Percentiles rank a stretch among this genome's conserved stretches.
phyloP scores from a whole-genome alignment of 192 early-diverging fungal genomes.

The Chytriomyces hyalinus region DNA sequence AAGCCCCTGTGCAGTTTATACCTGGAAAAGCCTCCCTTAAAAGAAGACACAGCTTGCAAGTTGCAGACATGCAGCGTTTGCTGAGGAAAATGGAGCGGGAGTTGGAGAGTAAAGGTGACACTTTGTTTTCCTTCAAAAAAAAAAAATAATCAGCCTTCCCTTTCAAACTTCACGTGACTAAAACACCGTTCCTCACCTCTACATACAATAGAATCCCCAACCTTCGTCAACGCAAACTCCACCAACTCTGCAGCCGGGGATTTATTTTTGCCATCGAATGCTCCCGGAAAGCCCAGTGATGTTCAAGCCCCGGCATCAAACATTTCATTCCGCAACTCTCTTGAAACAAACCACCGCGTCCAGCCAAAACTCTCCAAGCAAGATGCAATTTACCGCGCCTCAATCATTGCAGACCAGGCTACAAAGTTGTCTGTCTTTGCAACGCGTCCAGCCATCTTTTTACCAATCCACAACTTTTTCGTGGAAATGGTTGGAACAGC shows the following conservation, averaged over 20 bases:
- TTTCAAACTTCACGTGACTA: no score
- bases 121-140: no score
- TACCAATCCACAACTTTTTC: constrained; percentile 37
- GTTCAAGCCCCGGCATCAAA: no score
- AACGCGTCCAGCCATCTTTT: constrained; percentile 38
- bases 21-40: not conserved
- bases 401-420: constrained; percentile 38
- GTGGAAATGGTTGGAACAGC: constrained; percentile 33
- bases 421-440: constrained; percentile 37
- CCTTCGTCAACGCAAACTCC: no score
- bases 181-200: no score
- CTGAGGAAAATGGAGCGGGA: constrained; percentile 28
- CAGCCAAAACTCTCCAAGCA: constrained; percentile 10
- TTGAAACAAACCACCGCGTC: not conserved
- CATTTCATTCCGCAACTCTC: no score
- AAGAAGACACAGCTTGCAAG: constrained; percentile 34
- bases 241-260: no score
- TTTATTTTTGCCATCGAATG: no score
- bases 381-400: constrained; percentile 33
- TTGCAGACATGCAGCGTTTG: constrained; percentile 38
- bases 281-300: no score
- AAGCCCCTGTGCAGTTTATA: not conserved
- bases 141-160: no score
- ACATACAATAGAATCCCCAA: no score
- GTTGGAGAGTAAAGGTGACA: not conserved